Evolutionary conservation across 2,329 filamentous ascomycete species (phyloP).

Genomic region (Diaporthe ilicicola): DNA sequence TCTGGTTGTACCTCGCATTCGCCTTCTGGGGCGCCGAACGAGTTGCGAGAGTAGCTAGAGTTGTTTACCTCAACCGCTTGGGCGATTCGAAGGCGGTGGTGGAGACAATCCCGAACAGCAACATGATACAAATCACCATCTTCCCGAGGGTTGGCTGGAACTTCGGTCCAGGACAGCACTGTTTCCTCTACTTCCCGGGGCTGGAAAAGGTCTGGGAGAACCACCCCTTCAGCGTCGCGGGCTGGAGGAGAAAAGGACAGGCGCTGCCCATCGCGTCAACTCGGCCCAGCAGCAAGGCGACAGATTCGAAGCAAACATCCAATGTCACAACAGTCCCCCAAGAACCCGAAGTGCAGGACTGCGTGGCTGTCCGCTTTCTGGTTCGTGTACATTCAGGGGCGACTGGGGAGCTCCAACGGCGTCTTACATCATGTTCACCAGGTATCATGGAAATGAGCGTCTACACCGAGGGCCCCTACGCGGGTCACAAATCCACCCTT

Average conservation of each 20-base stretch:
- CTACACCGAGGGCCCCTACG: slow-evolving; percentile 3
- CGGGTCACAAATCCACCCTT: not conserved
- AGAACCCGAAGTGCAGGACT: slow-evolving; percentile 11
- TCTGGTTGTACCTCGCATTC: slow-evolving; percentile 9
- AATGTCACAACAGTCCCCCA: not conserved
- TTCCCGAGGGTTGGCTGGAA: slow-evolving; percentile 14
- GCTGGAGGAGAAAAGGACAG: slow-evolving; percentile 12
- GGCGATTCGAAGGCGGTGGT: slow-evolving; percentile 4
- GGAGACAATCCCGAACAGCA: slow-evolving; percentile 38
- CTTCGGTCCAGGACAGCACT: not conserved
- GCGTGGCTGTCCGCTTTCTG: slow-evolving; percentile 4
- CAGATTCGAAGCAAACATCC: not conserved
- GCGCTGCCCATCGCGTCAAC: not conserved
- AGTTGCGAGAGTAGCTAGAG: slow-evolving; percentile 31
- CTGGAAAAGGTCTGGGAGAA: slow-evolving; percentile 52
- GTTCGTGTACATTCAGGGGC: not conserved
- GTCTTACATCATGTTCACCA: not conserved
- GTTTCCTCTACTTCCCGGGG: slow-evolving; percentile 41
- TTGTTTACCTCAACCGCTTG: not conserved
- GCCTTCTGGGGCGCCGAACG: slow-evolving; percentile 60
- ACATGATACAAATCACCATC: slow-evolving; percentile 52
- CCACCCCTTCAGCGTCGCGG: slow-evolving; percentile 58
- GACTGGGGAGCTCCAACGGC: not conserved
- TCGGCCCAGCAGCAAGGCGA: not conserved
- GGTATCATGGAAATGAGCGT: slow-evolving; percentile 16